A percentile compares a stretch with the other conserved stretches of the same genome.
Evolutionary conservation across 129 eudicot species (phyloP).

Genomic region (Helianthus tuberosus): DNA sequence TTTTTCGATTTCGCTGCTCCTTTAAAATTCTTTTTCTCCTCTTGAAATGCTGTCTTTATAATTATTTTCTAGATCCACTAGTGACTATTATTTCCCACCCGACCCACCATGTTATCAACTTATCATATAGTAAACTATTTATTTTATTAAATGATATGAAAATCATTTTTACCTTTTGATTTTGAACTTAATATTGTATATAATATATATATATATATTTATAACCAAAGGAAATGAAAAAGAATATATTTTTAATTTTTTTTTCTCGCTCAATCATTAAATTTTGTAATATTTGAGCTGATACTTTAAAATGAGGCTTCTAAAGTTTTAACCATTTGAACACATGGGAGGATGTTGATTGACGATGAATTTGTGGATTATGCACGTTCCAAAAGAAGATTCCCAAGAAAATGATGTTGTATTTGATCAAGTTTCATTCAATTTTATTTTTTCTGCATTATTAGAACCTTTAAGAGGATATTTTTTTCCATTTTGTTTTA

Average conservation of each 20-base stretch:
- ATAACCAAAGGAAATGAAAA: background rate
- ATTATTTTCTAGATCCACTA: no score
- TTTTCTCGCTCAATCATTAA: background rate
- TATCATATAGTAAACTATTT: no score
- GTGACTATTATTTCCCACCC: no score
- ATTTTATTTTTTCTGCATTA: no score
- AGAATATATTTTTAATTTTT: background rate
- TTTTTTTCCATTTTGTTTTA: no score
- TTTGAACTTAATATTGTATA: background rate
- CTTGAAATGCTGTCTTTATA: no score
- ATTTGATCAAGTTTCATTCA: no score
- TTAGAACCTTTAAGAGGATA: no score
- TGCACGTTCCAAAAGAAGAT: background rate
- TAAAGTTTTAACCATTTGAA: background rate
- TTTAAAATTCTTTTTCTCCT: no score
- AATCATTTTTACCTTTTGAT: background rate
- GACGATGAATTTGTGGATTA: background rate
- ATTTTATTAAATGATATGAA: no score
- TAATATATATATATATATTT: background rate
- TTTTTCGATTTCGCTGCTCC: no score
- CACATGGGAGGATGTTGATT: conserved; percentile 15
- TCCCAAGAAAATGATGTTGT: background rate
- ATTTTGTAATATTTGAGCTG: background rate
- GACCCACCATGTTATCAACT: no score
- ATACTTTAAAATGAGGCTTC: background rate